Conservation (phyloP, 495 filamentous ascomycete species). For the Daldinia loculata region DNA sequence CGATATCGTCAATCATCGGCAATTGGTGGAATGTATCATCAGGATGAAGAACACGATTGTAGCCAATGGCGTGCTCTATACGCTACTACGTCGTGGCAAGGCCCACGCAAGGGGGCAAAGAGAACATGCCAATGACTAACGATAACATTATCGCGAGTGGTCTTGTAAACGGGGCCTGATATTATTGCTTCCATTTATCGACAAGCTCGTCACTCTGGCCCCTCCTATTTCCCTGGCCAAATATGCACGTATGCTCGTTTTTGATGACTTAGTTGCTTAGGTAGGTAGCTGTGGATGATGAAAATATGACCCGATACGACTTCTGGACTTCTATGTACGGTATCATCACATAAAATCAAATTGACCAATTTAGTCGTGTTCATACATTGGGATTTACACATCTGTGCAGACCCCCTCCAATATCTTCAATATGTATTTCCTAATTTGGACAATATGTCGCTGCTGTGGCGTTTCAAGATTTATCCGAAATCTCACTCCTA, state of each 20-base stretch:
- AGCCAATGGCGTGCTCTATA: slow-evolving; percentile 11
- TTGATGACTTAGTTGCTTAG: not conserved
- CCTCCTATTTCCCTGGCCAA: slow-evolving; percentile 7
- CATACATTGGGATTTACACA: slow-evolving; percentile 19
- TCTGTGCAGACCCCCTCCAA: slow-evolving; percentile 23
- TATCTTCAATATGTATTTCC: slow-evolving; percentile 24
- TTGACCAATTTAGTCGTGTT: slow-evolving; percentile 2
- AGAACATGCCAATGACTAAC: slow-evolving; percentile 23
- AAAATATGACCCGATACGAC: not conserved
- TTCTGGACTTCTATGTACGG: not conserved
- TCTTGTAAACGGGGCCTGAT: slow-evolving; percentile 15
- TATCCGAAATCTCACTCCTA: slow-evolving; percentile 33
- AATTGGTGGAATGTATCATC: slow-evolving; percentile 20
- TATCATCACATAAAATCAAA: not conserved
- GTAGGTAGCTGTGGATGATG: not conserved
- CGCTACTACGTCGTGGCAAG: slow-evolving; percentile 20
- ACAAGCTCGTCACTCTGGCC: slow-evolving; percentile 16
- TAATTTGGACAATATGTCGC: slow-evolving; percentile 23
- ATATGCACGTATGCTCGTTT: slow-evolving; percentile 1
- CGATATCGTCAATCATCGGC: not conserved
- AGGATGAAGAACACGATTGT: slow-evolving; percentile 6
- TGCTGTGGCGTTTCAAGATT: slow-evolving; percentile 39
- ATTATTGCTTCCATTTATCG: not conserved
- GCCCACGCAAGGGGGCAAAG: slow-evolving; percentile 17
- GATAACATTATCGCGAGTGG: slow-evolving; percentile 26